Evolutionary conservation across 148 eudicot genomes (phyloP), one percentile per base, ranked within the genome.

Genomic region (Rhododendron simsii): DNA sequence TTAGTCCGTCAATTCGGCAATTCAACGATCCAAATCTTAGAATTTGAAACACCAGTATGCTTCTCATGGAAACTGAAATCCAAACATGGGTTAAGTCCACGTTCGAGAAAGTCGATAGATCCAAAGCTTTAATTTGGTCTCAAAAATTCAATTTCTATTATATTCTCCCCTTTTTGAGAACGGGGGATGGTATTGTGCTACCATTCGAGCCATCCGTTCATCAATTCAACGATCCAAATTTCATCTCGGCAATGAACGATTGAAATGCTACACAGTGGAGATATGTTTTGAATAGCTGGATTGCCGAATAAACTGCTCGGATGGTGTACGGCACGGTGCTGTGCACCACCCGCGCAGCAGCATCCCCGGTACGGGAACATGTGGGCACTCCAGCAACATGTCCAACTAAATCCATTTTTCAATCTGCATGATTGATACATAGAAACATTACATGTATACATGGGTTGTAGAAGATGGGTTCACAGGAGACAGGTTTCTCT

Each of bases 371-470:
- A 63, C 39, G 51, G 86, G 85, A 89, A 87, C 91, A 89, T 87
- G 91, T 87, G 91, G 91, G 91, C 89, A 79, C 88, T 85, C 74
- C 21, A 85, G 87, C 79, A 78, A 80, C 75, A 69, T 69, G 75
- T 30, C 75, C 79, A 88, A 37, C 26, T 4, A 41, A 16, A 4
- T 28, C 45, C 47, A 61, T 74, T 75, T 13, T 28, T 0, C 73
- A 55, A 82, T 35, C 18, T 16, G 61, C 35, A 88, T 74, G 4
- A 50, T 4, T 44, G 7, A 84, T 50, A 65, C 21, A 65, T 16
- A 28, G n/a, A 30, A n/a, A 47, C 28, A 28, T 74, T 0, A 16
- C 61, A 12, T 73, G 78, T 48, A 73, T 30, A 30, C 21, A 33
- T 75, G 28, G 26, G 59, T 76, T 78, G 80, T 63, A 63, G 61